These are phyloP conservation scores for Gastrolobium villosum DNA, from an alignment of 306 rosid species.

Conservation along the genomic window DNA sequence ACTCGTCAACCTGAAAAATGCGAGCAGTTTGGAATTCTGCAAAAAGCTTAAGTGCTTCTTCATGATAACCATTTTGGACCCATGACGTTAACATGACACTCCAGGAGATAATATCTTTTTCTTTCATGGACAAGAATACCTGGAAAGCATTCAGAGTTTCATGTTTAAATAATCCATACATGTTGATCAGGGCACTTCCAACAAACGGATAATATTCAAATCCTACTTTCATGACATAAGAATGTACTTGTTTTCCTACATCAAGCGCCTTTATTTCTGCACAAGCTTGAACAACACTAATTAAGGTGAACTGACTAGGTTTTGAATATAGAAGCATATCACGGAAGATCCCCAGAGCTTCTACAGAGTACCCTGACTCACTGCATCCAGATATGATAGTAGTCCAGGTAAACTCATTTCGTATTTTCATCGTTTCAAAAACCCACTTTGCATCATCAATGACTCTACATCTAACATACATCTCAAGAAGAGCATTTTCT, in stretches of 20 bases:
- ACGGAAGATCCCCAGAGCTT: conserved; percentile 47
- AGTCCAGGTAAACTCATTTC: conserved; percentile 59
- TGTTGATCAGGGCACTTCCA: conserved; percentile 57
- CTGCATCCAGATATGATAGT: conserved; percentile 49
- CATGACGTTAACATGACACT: conserved; percentile 58
- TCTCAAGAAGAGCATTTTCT: conserved; percentile 59
- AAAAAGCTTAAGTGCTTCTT: conserved; percentile 57
- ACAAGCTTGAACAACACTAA: conserved; percentile 55
- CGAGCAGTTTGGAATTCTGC: conserved; percentile 41
- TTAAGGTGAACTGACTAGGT: conserved; percentile 54
- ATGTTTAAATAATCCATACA: conserved; percentile 52
- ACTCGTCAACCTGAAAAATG: conserved; percentile 55
- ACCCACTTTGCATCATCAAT: conserved; percentile 47
- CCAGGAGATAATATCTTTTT: conserved; percentile 57
- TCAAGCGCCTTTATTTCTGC: conserved; percentile 45
- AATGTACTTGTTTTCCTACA: conserved; percentile 52
- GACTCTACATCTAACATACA: conserved; percentile 55
- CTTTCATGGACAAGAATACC: conserved; percentile 53
- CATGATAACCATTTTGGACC: conserved; percentile 58
- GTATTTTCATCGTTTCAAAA: conserved; percentile 49
- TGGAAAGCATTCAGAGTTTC: conserved; percentile 51
- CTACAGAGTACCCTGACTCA: conserved; percentile 49
- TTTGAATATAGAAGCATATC: conserved; percentile 53
- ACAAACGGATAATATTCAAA: conserved; percentile 51
- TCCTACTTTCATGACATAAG: conserved; percentile 53